These are phyloP conservation scores for Chalciporus sp. DNA, from an alignment of 1,284 basidiomycete species.

Conservation along the genomic window DNA sequence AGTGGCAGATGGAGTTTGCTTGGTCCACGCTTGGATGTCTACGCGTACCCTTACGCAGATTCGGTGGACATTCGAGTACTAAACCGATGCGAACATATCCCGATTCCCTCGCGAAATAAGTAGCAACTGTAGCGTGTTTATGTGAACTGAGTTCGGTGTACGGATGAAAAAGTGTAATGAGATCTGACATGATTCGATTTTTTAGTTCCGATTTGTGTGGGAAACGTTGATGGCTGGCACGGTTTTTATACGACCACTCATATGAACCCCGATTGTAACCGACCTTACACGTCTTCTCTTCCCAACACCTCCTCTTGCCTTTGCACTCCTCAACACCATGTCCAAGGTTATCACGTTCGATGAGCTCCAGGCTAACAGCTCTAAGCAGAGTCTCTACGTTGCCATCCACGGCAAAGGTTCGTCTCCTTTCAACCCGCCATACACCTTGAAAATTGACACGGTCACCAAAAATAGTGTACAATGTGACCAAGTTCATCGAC, in stretches of 20 bases:
- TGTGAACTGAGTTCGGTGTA: not conserved
- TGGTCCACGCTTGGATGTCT: slow-evolving; percentile 74
- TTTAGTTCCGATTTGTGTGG: slow-evolving; percentile 25
- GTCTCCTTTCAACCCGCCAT: slow-evolving; percentile 39
- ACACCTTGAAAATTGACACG: slow-evolving; percentile 30
- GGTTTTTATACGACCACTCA: slow-evolving; percentile 28
- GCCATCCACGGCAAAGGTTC: slow-evolving; percentile 84
- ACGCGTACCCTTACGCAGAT: slow-evolving; percentile 36
- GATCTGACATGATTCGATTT: not conserved
- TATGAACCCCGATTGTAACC: slow-evolving; percentile 15
- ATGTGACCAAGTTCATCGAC: slow-evolving; percentile 93
- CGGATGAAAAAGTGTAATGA: not conserved
- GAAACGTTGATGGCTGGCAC: slow-evolving; percentile 17
- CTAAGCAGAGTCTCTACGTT: slow-evolving; percentile 77
- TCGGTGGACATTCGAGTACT: slow-evolving; percentile 71
- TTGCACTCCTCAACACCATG: slow-evolving; percentile 35
- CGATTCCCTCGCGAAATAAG: not conserved
- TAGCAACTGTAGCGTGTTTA: not conserved
- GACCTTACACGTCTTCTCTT: slow-evolving; percentile 17
- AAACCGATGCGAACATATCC: slow-evolving; percentile 56
- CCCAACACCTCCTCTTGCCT: slow-evolving; percentile 18
- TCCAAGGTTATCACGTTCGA: slow-evolving; percentile 68
- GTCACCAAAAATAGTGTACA: slow-evolving; percentile 73
- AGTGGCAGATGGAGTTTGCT: slow-evolving; percentile 58
- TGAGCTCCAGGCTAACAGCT: slow-evolving; percentile 74